Evolutionary conservation across 768 basidiomycete genomes (phyloP).

Genomic region (Suillus plorans): DNA sequence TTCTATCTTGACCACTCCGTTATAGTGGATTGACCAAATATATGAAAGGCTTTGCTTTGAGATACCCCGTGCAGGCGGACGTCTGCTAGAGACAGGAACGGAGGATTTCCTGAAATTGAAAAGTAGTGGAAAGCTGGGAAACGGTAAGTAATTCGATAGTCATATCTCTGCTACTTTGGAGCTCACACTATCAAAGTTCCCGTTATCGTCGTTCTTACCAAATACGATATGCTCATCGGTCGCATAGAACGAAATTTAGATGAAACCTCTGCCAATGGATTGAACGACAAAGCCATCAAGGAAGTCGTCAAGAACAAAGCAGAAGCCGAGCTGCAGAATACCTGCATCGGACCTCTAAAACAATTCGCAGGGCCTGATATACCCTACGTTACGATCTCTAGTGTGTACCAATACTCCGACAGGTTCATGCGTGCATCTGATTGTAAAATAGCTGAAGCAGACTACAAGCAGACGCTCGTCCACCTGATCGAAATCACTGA

Average conservation of each 20-base stretch:
- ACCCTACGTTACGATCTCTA: neutral
- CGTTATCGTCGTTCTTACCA: slow-evolving; percentile 1
- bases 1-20: neutral
- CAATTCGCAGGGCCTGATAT: neutral
- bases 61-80: neutral
- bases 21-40: neutral
- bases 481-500: neutral
- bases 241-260: slow-evolving; percentile 26
- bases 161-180: no score
- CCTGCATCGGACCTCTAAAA: slow-evolving; percentile 1
- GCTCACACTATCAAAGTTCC: neutral
- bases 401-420: neutral
- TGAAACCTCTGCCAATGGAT: slow-evolving; percentile 14
- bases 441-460: neutral
- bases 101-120: neutral
- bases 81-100: neutral
- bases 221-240: neutral
- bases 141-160: slow-evolving; percentile 1
- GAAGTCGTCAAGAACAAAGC: neutral
- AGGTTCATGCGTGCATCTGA: neutral
- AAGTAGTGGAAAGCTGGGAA: neutral
- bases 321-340: neutral
- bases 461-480: neutral
- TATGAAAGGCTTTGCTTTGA: slow-evolving; percentile 1
- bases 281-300: slow-evolving; percentile 4